A percentile compares a stretch with the other conserved stretches of the same genome.
Evolutionary conservation across 2,329 filamentous ascomycete species (phyloP).

Genomic region (Penicillium psychrosexuale): DNA sequence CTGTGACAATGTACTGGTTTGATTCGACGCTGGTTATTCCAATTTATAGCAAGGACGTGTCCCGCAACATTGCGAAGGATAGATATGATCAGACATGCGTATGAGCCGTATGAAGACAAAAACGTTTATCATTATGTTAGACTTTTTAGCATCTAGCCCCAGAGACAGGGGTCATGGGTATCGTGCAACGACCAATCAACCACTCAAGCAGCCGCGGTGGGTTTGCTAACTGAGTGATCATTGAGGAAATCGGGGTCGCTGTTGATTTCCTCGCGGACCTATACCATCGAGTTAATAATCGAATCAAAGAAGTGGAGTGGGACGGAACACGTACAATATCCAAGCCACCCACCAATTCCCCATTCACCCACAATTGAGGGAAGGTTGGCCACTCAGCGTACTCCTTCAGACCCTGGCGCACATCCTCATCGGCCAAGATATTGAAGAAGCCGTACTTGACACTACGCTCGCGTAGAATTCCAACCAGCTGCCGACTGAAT

Average conservation of each 20-base stretch:
- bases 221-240: conserved; percentile 58
- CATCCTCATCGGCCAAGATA: conserved; percentile 94
- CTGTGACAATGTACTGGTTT: not conserved
- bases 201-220: conserved; percentile 20
- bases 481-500: conserved; percentile 87
- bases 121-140: conserved; percentile 20
- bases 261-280: conserved; percentile 92
- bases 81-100: not conserved
- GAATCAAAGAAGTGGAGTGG: not conserved
- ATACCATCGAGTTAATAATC: conserved; percentile 14
- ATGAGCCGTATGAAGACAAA: conserved; percentile 11
- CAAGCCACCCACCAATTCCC: conserved; percentile 86
- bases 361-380: conserved; percentile 88
- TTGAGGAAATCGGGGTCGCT: conserved; percentile 79
- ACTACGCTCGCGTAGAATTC: conserved; percentile 78
- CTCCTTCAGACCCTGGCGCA: conserved; percentile 92
- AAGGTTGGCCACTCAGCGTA: conserved; percentile 99
- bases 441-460: conserved; percentile 99
- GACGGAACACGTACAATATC: conserved; percentile 73
- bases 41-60: not conserved
- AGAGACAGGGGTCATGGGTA: conserved; percentile 18
- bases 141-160: conserved; percentile 15
- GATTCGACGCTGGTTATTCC: not conserved
- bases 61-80: not conserved
- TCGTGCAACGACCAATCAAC: conserved; percentile 12